These are phyloP conservation scores for Calonectria montana DNA, from an alignment of 2,329 filamentous ascomycete species.

Conservation along the genomic window DNA sequence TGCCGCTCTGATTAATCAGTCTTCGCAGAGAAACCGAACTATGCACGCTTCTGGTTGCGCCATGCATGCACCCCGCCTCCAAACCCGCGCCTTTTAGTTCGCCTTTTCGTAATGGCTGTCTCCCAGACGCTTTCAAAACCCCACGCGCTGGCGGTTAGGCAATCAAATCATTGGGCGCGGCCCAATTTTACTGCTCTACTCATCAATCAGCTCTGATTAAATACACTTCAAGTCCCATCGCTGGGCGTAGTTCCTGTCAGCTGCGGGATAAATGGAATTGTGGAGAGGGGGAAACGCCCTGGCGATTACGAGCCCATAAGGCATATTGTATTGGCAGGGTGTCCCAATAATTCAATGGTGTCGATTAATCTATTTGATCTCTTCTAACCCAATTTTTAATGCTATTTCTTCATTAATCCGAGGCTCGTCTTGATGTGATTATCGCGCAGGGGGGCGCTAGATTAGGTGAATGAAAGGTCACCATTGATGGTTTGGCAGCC, in stretches of 20 bases:
- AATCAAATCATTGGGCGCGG: not conserved
- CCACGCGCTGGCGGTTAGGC: not conserved
- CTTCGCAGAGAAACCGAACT: not conserved
- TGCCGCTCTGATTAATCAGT: not conserved
- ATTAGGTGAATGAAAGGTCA: not conserved
- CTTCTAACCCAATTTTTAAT: not conserved
- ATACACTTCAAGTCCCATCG: not conserved
- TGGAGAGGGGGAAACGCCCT: not conserved
- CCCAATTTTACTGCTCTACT: not conserved
- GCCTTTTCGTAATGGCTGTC: not conserved
- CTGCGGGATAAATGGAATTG: not conserved
- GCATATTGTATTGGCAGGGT: not conserved
- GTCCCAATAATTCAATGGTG: not conserved
- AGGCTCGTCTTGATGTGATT: not conserved
- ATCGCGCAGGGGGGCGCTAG: not conserved
- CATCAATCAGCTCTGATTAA: too few relatives aligned
- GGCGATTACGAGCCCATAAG: not conserved
- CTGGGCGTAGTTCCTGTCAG: not conserved
- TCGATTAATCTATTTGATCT: not conserved
- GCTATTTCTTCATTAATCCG: not conserved
- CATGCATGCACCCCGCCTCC: conserved; percentile 4
- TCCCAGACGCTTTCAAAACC: not conserved
- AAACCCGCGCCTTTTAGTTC: not conserved
- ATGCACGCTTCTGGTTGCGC: not conserved
- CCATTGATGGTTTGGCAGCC: conserved; percentile 11